Percentiles rank a stretch among this genome's conserved stretches.
Conservation (phyloP, 352 stramenopile species). For the Phytophthora podocarpi region DNA sequence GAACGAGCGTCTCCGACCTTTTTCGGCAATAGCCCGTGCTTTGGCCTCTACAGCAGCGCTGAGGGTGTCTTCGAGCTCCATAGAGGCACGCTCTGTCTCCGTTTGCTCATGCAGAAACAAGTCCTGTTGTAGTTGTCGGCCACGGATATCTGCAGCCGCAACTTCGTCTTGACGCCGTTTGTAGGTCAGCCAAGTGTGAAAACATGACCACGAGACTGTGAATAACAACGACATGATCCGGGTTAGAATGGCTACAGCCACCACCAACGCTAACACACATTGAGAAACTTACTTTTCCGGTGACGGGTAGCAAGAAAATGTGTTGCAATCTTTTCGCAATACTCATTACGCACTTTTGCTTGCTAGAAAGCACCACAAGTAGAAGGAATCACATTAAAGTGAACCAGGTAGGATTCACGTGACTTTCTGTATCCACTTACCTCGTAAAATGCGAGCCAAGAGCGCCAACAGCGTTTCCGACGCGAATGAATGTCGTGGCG, state of each 20-base stretch:
- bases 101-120: conserved; percentile 34
- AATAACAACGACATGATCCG: too few species aligned
- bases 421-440: too few species aligned
- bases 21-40: conserved; percentile 34
- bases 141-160: conserved; percentile 41
- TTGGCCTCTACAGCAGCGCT: conserved; percentile 35
- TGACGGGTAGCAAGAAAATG: conserved; percentile 41
- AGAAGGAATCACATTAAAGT: too few species aligned
- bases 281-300: conserved; percentile 35
- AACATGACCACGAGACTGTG: too few species aligned
- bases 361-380: too few species aligned
- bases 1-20: conserved; percentile 41
- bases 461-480: conserved; percentile 8
- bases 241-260: too few species aligned
- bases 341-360: conserved; percentile 29
- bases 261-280: too few species aligned
- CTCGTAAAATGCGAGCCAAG: conserved; percentile 38
- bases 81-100: conserved; percentile 34
- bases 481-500: conserved; percentile 16
- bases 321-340: conserved; percentile 29
- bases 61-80: conserved; percentile 57
- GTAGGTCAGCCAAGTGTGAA: conserved; percentile 46
- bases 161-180: conserved; percentile 52
- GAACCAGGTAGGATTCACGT: too few species aligned
- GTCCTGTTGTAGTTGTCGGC: conserved; percentile 45